phyloP scores from a whole-genome alignment of 2,329 filamentous ascomycete genomes.

The Fusarium sp. region DNA sequence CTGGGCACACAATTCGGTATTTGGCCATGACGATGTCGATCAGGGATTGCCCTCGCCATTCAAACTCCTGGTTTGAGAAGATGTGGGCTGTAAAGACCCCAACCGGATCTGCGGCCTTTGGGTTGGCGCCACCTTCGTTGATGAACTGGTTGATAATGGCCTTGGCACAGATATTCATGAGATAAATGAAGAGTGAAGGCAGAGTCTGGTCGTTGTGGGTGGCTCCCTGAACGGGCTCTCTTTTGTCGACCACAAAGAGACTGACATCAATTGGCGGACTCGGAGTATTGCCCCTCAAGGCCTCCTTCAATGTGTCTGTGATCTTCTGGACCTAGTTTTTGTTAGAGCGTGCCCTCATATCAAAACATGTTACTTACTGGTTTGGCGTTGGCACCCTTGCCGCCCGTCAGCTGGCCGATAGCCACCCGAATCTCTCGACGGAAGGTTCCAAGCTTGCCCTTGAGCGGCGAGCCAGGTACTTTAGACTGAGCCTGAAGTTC shows the following conservation, averaged over 20 bases:
- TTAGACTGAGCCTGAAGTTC: constrained; percentile 65
- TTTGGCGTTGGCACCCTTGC: constrained; percentile 65
- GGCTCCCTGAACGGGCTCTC: constrained; percentile 58
- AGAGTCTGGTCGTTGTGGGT: constrained; percentile 61
- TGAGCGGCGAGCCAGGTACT: constrained; percentile 57
- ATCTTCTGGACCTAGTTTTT: constrained; percentile 49
- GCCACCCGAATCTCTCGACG: constrained; percentile 74
- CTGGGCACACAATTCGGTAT: constrained; percentile 79
- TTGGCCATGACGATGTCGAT: constrained; percentile 89
- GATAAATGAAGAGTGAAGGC: constrained; percentile 73
- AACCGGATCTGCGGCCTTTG: constrained; percentile 75
- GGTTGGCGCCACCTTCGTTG: constrained; percentile 69
- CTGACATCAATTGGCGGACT: constrained; percentile 62
- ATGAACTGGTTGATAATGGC: constrained; percentile 73
- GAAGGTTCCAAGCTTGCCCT: constrained; percentile 73
- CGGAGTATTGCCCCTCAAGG: constrained; percentile 60
- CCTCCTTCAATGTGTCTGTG: constrained; percentile 58
- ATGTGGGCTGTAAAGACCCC: constrained; percentile 79
- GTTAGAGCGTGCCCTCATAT: constrained; percentile 25
- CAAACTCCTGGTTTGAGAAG: constrained; percentile 73
- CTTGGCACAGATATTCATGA: constrained; percentile 80
- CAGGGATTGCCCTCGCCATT: constrained; percentile 71
- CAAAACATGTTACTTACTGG: constrained; percentile 46
- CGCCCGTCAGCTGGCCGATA: constrained; percentile 75
- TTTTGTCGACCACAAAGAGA: constrained; percentile 58